Evolutionary conservation across 2,329 filamentous ascomycete genomes (phyloP), one percentile per base, ranked within the genome.

Genomic region (Phialocephala subalpina): DNA sequence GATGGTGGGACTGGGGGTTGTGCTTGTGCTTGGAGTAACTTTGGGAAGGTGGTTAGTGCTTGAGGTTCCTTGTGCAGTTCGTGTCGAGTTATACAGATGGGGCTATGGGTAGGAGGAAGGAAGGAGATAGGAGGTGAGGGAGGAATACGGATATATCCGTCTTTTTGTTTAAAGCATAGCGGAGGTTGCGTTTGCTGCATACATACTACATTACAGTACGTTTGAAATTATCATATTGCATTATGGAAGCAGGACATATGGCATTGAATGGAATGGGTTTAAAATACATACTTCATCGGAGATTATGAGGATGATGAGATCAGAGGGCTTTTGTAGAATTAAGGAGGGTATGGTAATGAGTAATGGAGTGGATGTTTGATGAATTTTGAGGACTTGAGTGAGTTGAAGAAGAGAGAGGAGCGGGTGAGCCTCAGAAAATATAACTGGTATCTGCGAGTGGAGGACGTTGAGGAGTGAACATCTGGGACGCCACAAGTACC

Each of bases 1-100:
- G 88, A 91, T 74, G 88, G 88, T 25, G 88, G 88, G 42, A 84
- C 81, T 0, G 87, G 87, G 18, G 88, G 88, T 1, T 90, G 88
- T 73, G 82, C 79, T 76, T 90, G 88, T 74, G 80, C 83, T 70
- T 90, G 87, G 85, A 80, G 82, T 63, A 90, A 90, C 60, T 77
- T 76, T 62, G 57, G 67, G 55, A 67, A 64, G 33, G 59, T 73
- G 7, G 38, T 53, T 22, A 38, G 60, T 59, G 29, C 53, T 7
- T 53, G 25, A 33, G 25, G 9, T 8, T 1, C 25, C 4, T 11
- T 22, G 45, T 25, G 18, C n/a, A 49, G 45, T 16, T 4, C 18
- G 36, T 40, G 36, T 47, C 20, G 7, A n/a, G 12, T 27, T 27
- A 22, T 12, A 29, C 20, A 29, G 22, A 27, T 33, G 25, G 14